Conservation (phyloP, 2,329 filamentous ascomycete species). For the Trichoderma harzianum region DNA sequence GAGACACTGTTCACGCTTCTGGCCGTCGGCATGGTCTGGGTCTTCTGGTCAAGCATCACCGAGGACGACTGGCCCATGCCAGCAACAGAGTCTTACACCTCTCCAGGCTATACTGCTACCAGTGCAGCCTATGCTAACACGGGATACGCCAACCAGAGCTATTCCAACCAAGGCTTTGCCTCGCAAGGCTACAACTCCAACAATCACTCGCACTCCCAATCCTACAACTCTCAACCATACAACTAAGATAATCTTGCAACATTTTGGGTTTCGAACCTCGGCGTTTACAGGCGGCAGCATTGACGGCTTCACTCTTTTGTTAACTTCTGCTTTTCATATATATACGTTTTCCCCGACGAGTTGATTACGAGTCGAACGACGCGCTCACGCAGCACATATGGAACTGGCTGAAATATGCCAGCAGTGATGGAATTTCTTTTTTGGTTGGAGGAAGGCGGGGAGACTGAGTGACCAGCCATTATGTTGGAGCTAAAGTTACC, state of each 20-base stretch:
- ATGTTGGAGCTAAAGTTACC: background rate
- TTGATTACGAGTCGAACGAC: constrained; percentile 20
- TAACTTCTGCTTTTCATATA: constrained; percentile 11
- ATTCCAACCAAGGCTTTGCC: constrained; percentile 1
- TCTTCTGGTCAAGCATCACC: constrained; percentile 98
- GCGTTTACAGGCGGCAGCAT: constrained; percentile 26
- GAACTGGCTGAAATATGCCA: constrained; percentile 1
- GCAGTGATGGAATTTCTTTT: constrained; percentile 9
- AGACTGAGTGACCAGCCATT: background rate
- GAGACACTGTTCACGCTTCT: constrained; percentile 88
- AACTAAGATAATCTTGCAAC: constrained; percentile 6
- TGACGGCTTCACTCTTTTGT: constrained; percentile 21
- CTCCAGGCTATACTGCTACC: constrained; percentile 1
- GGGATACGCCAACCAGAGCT: constrained; percentile 2
- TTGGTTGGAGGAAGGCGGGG: background rate
- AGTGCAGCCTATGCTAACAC: background rate
- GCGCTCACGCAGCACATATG: constrained; percentile 14
- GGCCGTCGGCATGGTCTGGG: constrained; percentile 79
- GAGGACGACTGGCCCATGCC: constrained; percentile 92
- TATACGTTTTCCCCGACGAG: constrained; percentile 10
- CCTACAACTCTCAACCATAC: constrained; percentile 15
- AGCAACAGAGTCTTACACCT: constrained; percentile 40
- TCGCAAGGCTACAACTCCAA: constrained; percentile 11
- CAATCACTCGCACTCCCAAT: background rate
- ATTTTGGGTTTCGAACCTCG: constrained; percentile 21